phyloP scores from a whole-genome alignment of 768 basidiomycete species.

The Suillus subluteus region DNA sequence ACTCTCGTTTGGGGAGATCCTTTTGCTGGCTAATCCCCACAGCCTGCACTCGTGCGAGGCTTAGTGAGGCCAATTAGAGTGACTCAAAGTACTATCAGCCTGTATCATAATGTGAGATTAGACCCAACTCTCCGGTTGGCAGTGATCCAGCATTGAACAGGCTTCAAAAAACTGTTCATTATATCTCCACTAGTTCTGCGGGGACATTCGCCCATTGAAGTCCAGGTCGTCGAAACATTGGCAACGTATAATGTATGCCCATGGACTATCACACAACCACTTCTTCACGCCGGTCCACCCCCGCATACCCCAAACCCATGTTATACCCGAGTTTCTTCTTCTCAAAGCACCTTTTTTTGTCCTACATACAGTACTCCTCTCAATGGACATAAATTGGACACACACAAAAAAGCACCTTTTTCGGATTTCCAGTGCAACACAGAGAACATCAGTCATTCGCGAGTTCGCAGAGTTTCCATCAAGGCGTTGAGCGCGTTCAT shows the following conservation, averaged over 20 bases:
- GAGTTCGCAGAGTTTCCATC: constrained; percentile 31
- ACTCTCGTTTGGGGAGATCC: too few relatives aligned
- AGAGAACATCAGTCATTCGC: constrained; percentile 25
- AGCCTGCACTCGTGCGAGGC: too few relatives aligned
- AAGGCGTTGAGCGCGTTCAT: constrained; percentile 25
- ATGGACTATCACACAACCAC: neutral
- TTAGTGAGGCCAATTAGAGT: too few relatives aligned
- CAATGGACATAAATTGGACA: too few relatives aligned
- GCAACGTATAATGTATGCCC: neutral
- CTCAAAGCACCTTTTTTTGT: constrained; percentile 23
- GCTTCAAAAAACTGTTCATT: constrained; percentile 35
- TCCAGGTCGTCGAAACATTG: constrained; percentile 35
- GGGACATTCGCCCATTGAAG: constrained; percentile 43
- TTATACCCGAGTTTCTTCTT: constrained; percentile 45
- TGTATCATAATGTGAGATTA: too few relatives aligned
- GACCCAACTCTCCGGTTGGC: too few relatives aligned
- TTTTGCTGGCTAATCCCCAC: too few relatives aligned
- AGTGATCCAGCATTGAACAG: neutral
- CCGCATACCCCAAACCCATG: constrained; percentile 37
- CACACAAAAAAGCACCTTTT: constrained; percentile 17
- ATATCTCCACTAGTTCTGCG: constrained; percentile 36
- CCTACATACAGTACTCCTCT: too few relatives aligned
- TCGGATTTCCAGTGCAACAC: constrained; percentile 16
- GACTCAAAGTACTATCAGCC: too few relatives aligned
- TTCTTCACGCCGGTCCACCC: too few relatives aligned